Conservation (phyloP, 2,329 filamentous ascomycete species). For the Arachnopeziza araneosa region DNA sequence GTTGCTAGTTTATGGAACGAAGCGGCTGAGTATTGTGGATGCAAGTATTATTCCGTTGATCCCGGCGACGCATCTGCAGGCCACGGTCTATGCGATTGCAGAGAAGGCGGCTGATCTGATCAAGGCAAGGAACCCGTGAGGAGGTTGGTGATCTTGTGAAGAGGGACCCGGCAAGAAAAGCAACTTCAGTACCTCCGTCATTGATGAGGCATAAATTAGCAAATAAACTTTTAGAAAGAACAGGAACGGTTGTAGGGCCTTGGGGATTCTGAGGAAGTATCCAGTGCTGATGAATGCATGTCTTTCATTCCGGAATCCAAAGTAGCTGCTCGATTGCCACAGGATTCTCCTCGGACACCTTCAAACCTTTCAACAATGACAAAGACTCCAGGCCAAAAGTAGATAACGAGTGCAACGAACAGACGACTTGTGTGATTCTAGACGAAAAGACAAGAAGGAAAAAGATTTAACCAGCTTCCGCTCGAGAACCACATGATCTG, state of each 20-base stretch:
- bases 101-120: slow-evolving; percentile 17
- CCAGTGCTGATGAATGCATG: neutral
- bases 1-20: slow-evolving; percentile 24
- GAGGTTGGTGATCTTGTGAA: neutral
- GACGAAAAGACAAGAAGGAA: no score
- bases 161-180: neutral
- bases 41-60: slow-evolving; percentile 5
- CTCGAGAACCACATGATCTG: neutral
- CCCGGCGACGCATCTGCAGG: slow-evolving; percentile 8
- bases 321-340: no score
- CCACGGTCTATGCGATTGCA: slow-evolving; percentile 16
- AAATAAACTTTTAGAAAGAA: neutral
- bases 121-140: neutral
- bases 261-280: neutral
- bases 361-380: neutral
- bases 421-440: no score
- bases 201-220: neutral
- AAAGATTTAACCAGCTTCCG: neutral
- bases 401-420: no score
- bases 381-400: neutral
- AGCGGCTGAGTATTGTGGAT: slow-evolving; percentile 25
- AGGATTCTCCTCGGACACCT: no score
- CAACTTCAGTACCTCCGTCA: neutral
- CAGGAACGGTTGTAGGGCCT: neutral
- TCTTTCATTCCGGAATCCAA: no score